phyloP scores from a whole-genome alignment of 2,329 filamentous ascomycete species.

The Aspergillus ochraceus region DNA sequence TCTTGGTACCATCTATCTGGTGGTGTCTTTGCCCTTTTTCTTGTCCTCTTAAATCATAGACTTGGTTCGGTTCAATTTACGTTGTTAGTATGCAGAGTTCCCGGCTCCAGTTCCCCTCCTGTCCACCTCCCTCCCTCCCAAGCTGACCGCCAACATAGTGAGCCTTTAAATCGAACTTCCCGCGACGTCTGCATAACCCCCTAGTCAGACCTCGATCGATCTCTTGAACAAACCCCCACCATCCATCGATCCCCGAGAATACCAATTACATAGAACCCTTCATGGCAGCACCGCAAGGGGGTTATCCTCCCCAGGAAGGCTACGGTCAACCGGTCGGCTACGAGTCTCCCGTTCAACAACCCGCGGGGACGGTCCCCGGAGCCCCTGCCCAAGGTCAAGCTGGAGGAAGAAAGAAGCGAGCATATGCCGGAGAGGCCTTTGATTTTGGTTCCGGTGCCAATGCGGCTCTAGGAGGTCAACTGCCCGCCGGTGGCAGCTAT shows the following conservation, averaged over 20 bases:
- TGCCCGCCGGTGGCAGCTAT: constrained; percentile 59
- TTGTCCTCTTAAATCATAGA: neutral
- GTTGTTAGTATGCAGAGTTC: constrained; percentile 21
- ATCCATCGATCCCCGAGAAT: neutral
- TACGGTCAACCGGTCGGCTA: constrained; percentile 45
- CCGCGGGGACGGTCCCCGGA: constrained; percentile 31
- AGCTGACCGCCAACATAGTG: constrained; percentile 24
- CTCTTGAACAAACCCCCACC: neutral
- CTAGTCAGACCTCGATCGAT: constrained; percentile 3
- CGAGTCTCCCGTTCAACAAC: constrained; percentile 40
- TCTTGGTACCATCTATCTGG: constrained; percentile 11
- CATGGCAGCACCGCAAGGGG: constrained; percentile 55
- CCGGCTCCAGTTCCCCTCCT: constrained; percentile 11
- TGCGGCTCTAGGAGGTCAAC: constrained; percentile 56
- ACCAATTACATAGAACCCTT: constrained; percentile 12
- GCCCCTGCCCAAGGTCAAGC: constrained; percentile 34
- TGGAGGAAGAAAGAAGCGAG: constrained; percentile 73
- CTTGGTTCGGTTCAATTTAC: neutral
- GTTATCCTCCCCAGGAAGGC: constrained; percentile 52
- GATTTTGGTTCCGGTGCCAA: constrained; percentile 89
- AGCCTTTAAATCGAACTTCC: constrained; percentile 19
- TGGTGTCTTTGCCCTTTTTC: constrained; percentile 2
- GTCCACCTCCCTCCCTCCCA: constrained; percentile 9
- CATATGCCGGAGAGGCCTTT: constrained; percentile 92
- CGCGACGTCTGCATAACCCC: constrained; percentile 13